Conservation (phyloP, 2,329 filamentous ascomycete genomes). For the Bipolaris sorokiniana region DNA sequence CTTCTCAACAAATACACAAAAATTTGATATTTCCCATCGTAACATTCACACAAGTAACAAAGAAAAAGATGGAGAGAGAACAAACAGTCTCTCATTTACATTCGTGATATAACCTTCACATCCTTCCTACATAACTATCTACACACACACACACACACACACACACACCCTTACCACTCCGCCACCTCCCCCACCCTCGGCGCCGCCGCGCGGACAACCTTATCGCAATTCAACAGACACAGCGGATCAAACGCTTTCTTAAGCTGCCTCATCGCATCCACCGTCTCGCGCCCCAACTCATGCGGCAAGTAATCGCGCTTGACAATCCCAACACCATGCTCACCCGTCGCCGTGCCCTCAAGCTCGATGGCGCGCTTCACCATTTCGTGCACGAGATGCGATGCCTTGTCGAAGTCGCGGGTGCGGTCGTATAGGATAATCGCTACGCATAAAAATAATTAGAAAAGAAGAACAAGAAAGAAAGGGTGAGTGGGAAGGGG, state of each 20-base stretch:
- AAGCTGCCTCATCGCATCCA: slow-evolving; percentile 85
- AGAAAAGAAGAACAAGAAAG: too few species aligned
- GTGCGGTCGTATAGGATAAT: slow-evolving; percentile 69
- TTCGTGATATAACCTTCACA: too few species aligned
- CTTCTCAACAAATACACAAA: too few species aligned
- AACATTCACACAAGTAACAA: too few species aligned
- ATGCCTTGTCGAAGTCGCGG: slow-evolving; percentile 69
- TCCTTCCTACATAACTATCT: too few species aligned
- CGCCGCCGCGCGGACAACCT: slow-evolving; percentile 64
- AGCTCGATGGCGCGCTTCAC: slow-evolving; percentile 83
- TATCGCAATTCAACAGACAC: slow-evolving; percentile 68
- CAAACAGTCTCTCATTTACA: too few species aligned
- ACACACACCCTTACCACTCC: slow-evolving; percentile 47
- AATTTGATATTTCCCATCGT: too few species aligned
- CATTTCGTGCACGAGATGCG: slow-evolving; percentile 79
- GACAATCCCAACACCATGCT: slow-evolving; percentile 82
- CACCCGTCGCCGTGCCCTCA: slow-evolving; percentile 84
- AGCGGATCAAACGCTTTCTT: slow-evolving; percentile 82
- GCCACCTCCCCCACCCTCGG: slow-evolving; percentile 58
- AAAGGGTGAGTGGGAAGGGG: too few species aligned
- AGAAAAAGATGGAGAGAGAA: too few species aligned
- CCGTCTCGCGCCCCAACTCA: slow-evolving; percentile 74
- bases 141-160: too few species aligned
- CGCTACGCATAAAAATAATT: too few species aligned
- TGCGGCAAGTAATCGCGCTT: slow-evolving; percentile 84